These are phyloP conservation scores for Pseudevernia furfuracea DNA, from an alignment of 495 filamentous ascomycete genomes.

Conservation along the genomic window DNA sequence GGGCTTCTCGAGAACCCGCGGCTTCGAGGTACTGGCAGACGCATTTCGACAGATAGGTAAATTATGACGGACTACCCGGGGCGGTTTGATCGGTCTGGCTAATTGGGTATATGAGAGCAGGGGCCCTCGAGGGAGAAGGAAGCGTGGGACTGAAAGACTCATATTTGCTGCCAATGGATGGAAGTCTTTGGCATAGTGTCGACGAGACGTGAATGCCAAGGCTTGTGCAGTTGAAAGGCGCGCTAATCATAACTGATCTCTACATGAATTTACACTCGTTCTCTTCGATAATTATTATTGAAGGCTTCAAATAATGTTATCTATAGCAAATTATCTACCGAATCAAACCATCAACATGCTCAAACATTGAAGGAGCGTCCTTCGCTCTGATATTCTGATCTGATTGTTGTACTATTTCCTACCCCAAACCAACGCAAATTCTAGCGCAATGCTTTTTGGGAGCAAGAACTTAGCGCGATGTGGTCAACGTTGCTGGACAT, in stretches of 20 bases:
- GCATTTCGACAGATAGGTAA: slow-evolving; percentile 13
- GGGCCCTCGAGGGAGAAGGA: slow-evolving; percentile 11
- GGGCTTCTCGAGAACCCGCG: slow-evolving; percentile 65
- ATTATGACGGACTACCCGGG: not conserved
- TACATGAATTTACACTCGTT: too few species aligned
- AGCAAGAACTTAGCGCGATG: not conserved
- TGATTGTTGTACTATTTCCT: too few species aligned
- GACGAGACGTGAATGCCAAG: not conserved
- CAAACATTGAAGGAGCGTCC: too few species aligned
- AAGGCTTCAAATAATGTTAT: too few species aligned
- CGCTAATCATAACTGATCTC: not conserved
- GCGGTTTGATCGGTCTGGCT: not conserved
- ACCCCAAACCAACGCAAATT: too few species aligned
- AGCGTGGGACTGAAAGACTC: slow-evolving; percentile 7
- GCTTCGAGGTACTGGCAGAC: slow-evolving; percentile 35
- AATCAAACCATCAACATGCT: too few species aligned
- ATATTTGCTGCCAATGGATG: not conserved
- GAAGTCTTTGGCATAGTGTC: not conserved
- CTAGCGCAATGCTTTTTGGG: too few species aligned
- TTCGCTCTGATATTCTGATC: too few species aligned
- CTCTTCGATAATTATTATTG: too few species aligned
- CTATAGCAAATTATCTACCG: too few species aligned
- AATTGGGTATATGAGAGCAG: not conserved
- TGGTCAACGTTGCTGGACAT: not conserved
- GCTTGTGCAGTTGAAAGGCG: not conserved